Evolutionary conservation across 179 eudicot species (phyloP).

Genomic region (Beta macrorhiza): DNA sequence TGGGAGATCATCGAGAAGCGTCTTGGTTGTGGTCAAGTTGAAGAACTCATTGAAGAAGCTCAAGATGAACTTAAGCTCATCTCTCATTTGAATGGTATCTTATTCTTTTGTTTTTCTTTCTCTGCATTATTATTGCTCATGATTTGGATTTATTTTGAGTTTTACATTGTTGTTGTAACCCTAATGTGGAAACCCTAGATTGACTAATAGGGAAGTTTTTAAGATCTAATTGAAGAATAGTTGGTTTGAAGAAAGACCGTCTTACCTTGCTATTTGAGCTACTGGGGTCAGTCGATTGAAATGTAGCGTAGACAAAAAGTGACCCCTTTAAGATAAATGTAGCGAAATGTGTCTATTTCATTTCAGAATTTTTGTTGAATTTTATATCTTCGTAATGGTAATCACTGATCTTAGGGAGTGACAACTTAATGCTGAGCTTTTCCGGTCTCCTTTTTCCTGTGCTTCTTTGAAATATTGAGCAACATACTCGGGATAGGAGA

Average conservation of each 20-base stretch:
- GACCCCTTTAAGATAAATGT: too few species aligned
- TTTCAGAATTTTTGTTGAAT: too few species aligned
- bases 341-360: too few species aligned
- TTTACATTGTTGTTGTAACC: not conserved
- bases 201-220: too few species aligned
- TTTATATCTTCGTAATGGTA: too few species aligned
- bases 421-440: too few species aligned
- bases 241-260: too few species aligned
- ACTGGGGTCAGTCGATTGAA: too few species aligned
- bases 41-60: conserved; percentile 72
- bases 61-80: conserved; percentile 64
- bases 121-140: not conserved
- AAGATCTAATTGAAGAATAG: too few species aligned
- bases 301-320: too few species aligned
- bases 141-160: not conserved
- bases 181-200: not conserved
- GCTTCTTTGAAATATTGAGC: not conserved
- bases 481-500: not conserved
- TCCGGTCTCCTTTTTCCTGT: not conserved
- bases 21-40: conserved; percentile 71
- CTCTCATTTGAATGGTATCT: conserved; percentile 49
- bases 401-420: too few species aligned
- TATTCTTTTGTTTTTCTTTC: not conserved
- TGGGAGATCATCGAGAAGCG: conserved; percentile 63
- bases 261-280: too few species aligned